Base-by-base conservation (phyloP, 1,139 yeast species). In the Suhomyces guaymorum region DNA sequence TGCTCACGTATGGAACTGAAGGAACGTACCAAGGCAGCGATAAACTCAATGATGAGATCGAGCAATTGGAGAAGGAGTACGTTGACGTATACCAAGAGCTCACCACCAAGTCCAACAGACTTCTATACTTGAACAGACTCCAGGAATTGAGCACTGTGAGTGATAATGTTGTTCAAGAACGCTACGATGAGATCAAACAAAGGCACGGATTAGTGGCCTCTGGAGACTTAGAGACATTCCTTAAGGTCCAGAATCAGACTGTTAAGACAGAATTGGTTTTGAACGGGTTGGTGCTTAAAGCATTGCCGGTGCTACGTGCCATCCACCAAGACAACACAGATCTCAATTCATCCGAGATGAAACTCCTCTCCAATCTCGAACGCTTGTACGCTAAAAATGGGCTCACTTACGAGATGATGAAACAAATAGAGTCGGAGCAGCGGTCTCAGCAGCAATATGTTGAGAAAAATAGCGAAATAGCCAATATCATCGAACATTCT, bases 271-370 rank as follows among this genome's bases (percentile, higher is more conserved):
- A 52, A 7, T 33, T 47, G 4, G 43, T 66, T 24, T 44, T 63
- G 28, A 54, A 51, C 27, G 48, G 47, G 9, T 57, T 54, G 32
- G 42, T 66, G 19, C 57, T 59, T 26, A 44, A 49, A 28, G 50
- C 60, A 2, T 42, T 55, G 4, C 71, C 72, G 2, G 55, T 62
- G 14, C 49, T 66, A 24, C 49, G 65, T 33, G 50, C 70, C 1
- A 55, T 63, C 4, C 67, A 66, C 41, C 64, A 61, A 28, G 48
- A 57, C 5, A 49, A 57, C 32, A 32, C 46, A 15, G 52, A 59
- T 26, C 41, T 60, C 5, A 59, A 68, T 4, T 47, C 49, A 2
- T 55, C 67, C 3, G 73, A 69, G 43, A 36, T 50, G 17, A 48
- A 47, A 15, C 55, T 67, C 1, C 46, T 57, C 16, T 46, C 54